Evolutionary conservation across 768 basidiomycete species (phyloP), one percentile per base, ranked within the genome.

Genomic region (Fomitopsis serialis): DNA sequence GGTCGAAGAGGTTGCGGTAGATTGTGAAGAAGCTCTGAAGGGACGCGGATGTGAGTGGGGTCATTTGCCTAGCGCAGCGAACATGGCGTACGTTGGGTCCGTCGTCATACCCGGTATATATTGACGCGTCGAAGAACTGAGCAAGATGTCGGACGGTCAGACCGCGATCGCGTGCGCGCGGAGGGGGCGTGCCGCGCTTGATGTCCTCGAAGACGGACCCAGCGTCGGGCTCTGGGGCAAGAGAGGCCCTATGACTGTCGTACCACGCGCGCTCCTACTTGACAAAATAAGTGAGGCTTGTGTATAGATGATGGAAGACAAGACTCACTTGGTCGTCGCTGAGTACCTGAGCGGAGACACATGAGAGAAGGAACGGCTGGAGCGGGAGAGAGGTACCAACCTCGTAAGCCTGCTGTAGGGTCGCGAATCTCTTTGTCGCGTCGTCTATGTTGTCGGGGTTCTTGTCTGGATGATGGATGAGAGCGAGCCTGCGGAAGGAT

Each of bases 251-350:
- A 67, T 98, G 96, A 4, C 84, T 84, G 69, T 99, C 97, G 69
- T 99, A 99, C 91, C 94, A 99, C 42, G 97, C 94, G 61, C 97
- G 78, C 77, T 98, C 96, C 89, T 96, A 81, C 74, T 79, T 76
- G 67, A 40, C 37, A 19, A 61, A 49, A 19, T 19, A 15, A 2
- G 32, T 44, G 34, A 51, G 51, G n/a, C 21, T 6, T 15, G 51
- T 47, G 43, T 24, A 27, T 43, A 24, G 46, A 36, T 52, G 27
- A 48, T 43, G 17, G 6, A 25, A 29, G 25, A 15, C 23, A 43
- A 48, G n/a, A 54, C 42, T 70, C 71, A 92, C 93, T 80, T 98
- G 93, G 55, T 95, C 92, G 68, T 98, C 96, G 61, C 91, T 92
- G 42, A 98, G 77, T 45, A 96, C 87, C 92, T 93, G 19, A 47